Conservation (phyloP, 2,329 filamentous ascomycete genomes). For the Microcera coccophila region DNA sequence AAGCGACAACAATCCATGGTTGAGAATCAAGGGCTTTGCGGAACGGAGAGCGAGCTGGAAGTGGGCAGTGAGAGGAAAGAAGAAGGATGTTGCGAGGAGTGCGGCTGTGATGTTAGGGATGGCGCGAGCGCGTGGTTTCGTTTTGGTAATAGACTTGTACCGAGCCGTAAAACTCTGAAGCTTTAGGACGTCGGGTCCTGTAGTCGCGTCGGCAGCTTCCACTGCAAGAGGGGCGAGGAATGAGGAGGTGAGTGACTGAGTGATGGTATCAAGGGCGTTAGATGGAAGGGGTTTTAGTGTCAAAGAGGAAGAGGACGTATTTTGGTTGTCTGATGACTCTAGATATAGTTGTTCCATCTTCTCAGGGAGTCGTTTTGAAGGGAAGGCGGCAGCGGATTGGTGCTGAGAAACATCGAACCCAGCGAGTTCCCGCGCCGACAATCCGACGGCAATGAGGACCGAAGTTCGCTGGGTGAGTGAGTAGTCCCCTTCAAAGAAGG, state of each 20-base stretch:
- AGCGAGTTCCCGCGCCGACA: slow-evolving; percentile 79
- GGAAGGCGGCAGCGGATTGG: slow-evolving; percentile 56
- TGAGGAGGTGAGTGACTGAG: slow-evolving; percentile 61
- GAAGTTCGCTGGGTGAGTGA: slow-evolving; percentile 80
- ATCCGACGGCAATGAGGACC: slow-evolving; percentile 75
- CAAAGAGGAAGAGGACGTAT: slow-evolving; percentile 25
- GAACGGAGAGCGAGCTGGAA: slow-evolving; percentile 63
- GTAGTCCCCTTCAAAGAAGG: slow-evolving; percentile 89
- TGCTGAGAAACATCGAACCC: slow-evolving; percentile 63
- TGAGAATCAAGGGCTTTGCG: slow-evolving; percentile 59
- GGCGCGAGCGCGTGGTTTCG: slow-evolving; percentile 45
- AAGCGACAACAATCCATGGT: slow-evolving; percentile 70
- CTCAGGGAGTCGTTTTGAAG: slow-evolving; percentile 73
- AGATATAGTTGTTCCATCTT: slow-evolving; percentile 70
- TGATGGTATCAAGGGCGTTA: slow-evolving; percentile 64
- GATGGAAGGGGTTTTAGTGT: slow-evolving; percentile 49
- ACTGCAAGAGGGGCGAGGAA: slow-evolving; percentile 82
- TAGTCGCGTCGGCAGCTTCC: slow-evolving; percentile 71
- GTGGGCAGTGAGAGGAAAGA: slow-evolving; percentile 78
- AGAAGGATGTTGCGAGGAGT: slow-evolving; percentile 72
- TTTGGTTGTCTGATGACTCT: slow-evolving; percentile 25
- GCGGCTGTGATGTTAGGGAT: slow-evolving; percentile 75
- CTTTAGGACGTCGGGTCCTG: slow-evolving; percentile 81
- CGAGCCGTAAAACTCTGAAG: slow-evolving; percentile 78
- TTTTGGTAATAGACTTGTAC: slow-evolving; percentile 33